Percentiles rank a stretch among this genome's conserved stretches.
Conservation (phyloP, 1,139 yeast genomes). For the Geotrichum reessii region DNA sequence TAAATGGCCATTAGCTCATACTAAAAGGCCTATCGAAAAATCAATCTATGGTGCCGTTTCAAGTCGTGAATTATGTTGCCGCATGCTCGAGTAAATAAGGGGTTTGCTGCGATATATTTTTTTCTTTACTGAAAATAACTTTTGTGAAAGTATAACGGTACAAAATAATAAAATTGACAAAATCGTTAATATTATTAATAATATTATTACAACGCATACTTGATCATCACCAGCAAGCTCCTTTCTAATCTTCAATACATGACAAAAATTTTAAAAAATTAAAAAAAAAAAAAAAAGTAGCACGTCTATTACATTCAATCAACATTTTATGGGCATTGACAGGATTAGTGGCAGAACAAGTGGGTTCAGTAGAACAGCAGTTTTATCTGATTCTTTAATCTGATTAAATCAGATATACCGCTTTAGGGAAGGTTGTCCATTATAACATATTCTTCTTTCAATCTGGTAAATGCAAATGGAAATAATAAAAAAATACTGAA, state of each 20-base stretch:
- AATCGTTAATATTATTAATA: background rate
- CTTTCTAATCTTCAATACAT: background rate
- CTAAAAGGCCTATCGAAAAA: background rate
- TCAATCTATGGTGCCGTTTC: background rate
- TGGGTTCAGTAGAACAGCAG: background rate
- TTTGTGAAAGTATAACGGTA: background rate
- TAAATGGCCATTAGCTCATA: background rate
- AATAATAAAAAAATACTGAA: background rate
- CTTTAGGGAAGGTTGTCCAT: background rate
- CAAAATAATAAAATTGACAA: background rate
- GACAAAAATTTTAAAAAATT: background rate
- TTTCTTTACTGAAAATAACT: background rate
- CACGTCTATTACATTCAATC: no score
- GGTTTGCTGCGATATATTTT: background rate
- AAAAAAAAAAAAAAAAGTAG: background rate
- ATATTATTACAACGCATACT: background rate
- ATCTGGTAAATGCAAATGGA: background rate
- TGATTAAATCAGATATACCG: background rate
- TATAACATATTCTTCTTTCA: background rate
- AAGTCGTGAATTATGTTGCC: background rate
- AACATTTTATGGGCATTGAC: no score
- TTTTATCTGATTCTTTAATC: background rate
- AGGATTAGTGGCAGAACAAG: no score
- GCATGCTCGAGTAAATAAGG: no score
- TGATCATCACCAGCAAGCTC: background rate